phyloP scores from a whole-genome alignment of 2,329 filamentous ascomycete genomes.

The Pseudocercospora eumusae region DNA sequence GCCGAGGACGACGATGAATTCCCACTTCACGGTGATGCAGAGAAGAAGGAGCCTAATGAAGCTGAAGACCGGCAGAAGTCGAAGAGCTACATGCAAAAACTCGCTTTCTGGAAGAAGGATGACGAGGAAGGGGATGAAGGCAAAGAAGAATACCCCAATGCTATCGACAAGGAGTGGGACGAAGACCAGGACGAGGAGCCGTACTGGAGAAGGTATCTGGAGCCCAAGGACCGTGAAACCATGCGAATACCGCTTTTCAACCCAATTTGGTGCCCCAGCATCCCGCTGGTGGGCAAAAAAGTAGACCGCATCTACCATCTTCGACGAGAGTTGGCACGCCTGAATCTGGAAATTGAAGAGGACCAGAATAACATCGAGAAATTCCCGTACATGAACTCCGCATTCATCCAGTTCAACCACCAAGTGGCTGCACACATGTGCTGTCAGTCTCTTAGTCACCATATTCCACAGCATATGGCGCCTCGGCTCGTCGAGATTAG shows the following conservation, averaged over 20 bases:
- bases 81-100: conserved; percentile 37
- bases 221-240: conserved; percentile 78
- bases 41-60: conserved; percentile 16
- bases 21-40: conserved; percentile 24
- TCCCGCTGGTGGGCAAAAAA: conserved; percentile 83
- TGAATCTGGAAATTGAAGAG: conserved; percentile 88
- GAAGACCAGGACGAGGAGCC: conserved; percentile 65
- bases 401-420: conserved; percentile 98
- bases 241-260: conserved; percentile 70
- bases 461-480: conserved; percentile 89
- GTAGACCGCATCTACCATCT: conserved; percentile 95
- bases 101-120: conserved; percentile 37
- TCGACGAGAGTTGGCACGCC: conserved; percentile 77
- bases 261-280: conserved; percentile 69
- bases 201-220: conserved; percentile 80
- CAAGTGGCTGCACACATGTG: conserved; percentile 98
- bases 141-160: conserved; percentile 58
- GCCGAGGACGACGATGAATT: conserved; percentile 40
- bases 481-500: conserved; percentile 91
- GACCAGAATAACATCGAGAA: conserved; percentile 84
- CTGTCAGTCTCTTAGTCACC: conserved; percentile 86
- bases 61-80: conserved; percentile 10
- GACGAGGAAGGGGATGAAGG: conserved; percentile 29
- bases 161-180: conserved; percentile 63
- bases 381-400: conserved; percentile 91